Conservation (phyloP, 75 land plant genomes). For the Picea glauca region DNA sequence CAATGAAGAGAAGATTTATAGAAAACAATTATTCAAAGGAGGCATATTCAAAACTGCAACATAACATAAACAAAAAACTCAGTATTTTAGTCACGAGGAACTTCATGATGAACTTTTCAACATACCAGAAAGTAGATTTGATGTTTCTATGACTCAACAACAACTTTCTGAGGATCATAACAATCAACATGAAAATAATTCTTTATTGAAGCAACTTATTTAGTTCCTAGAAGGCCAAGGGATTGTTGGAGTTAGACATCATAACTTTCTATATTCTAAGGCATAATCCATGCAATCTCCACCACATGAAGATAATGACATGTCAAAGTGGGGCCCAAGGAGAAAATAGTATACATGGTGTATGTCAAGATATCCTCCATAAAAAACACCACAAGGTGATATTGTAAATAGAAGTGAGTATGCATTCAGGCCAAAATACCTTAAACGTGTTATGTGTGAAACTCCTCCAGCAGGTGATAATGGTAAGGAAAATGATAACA, state of each 20-base stretch:
- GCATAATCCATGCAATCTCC: constrained; percentile 48
- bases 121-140: constrained; percentile 84
- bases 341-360: too few relatives aligned
- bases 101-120: constrained; percentile 68
- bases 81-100: constrained; percentile 29
- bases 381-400: neutral
- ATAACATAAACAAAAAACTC: constrained; percentile 83
- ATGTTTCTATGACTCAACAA: constrained; percentile 84
- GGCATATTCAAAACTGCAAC: constrained; percentile 59
- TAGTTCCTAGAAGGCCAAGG: constrained; percentile 63
- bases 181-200: constrained; percentile 52
- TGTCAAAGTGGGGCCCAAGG: too few relatives aligned
- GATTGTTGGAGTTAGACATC: constrained; percentile 93
- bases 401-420: neutral
- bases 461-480: constrained; percentile 1
- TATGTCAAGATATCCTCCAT: constrained; percentile 13
- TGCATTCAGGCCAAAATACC: constrained; percentile 44
- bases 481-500: constrained; percentile 26
- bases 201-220: constrained; percentile 54
- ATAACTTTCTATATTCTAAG: constrained; percentile 87
- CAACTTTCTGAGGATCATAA: constrained; percentile 91
- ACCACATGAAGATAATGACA: constrained; percentile 37
- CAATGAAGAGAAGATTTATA: too few relatives aligned
- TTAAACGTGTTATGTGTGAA: neutral
- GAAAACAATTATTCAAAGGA: neutral